Evolutionary conservation across 2,329 filamentous ascomycete genomes (phyloP).

Genomic region (Fusarium domesticum): DNA sequence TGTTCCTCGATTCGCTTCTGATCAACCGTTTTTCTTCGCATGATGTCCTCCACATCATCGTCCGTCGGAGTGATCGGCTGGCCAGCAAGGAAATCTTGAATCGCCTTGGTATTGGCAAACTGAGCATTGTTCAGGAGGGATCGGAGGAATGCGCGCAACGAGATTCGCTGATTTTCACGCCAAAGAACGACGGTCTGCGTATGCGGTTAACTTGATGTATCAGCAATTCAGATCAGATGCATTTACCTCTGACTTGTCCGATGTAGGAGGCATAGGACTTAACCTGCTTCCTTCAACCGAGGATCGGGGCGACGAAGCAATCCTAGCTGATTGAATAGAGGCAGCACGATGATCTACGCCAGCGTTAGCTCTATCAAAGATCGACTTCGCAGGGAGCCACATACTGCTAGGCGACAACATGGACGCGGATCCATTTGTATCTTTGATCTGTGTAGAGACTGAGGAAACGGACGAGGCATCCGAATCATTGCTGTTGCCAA

Average conservation of each 20-base stretch:
- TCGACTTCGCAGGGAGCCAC: background rate
- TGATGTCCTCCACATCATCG: conserved; percentile 80
- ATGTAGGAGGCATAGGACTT: conserved; percentile 25
- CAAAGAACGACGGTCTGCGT: conserved; percentile 60
- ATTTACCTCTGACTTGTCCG: conserved; percentile 29
- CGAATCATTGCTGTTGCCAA: conserved; percentile 62
- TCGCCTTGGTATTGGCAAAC: conserved; percentile 76
- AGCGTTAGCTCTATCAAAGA: conserved; percentile 7
- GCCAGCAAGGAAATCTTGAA: conserved; percentile 76
- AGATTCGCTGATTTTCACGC: conserved; percentile 87
- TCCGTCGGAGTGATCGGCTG: conserved; percentile 72
- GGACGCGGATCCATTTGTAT: conserved; percentile 18
- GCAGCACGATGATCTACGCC: conserved; percentile 25
- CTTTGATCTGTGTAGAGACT: conserved; percentile 61
- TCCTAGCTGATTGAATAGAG: conserved; percentile 34
- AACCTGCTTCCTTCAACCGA: conserved; percentile 33
- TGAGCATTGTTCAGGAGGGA: conserved; percentile 80
- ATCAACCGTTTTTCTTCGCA: conserved; percentile 76
- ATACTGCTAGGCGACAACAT: conserved; percentile 31
- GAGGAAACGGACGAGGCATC: conserved; percentile 81
- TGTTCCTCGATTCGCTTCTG: conserved; percentile 89
- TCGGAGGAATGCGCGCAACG: conserved; percentile 84
- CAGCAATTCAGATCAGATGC: background rate
- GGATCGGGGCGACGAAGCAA: conserved; percentile 31
- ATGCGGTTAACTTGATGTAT: conserved; percentile 24